Conservation (phyloP, 345 rosid species). For the Cardamine resedifolia region DNA sequence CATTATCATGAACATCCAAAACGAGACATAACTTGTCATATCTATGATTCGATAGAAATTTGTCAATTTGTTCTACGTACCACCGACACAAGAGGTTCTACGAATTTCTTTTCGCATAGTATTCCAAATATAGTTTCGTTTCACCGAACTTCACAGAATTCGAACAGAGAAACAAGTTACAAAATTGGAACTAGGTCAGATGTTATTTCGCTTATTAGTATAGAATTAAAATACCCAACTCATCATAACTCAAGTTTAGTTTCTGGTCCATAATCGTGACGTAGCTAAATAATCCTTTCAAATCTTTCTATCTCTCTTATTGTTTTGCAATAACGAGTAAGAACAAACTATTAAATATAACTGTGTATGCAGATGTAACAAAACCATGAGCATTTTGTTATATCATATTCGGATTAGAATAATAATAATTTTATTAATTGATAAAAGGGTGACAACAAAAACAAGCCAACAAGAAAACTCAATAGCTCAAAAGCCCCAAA, state of each 20-base stretch:
- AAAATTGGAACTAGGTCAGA: not conserved
- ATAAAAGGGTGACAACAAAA: not conserved
- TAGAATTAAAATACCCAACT: not conserved
- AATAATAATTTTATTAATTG: not conserved
- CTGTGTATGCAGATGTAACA: not conserved
- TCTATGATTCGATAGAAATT: not conserved
- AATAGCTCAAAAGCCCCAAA: constrained; percentile 27
- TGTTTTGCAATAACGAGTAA: not conserved
- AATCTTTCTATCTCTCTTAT: not conserved
- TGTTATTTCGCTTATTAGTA: too few species aligned
- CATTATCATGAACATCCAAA: not conserved
- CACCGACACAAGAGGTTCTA: constrained; percentile 26
- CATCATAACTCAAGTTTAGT: not conserved
- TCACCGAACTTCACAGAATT: not conserved
- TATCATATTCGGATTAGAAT: not conserved
- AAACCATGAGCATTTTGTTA: not conserved
- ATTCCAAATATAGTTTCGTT: not conserved
- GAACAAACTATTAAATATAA: too few species aligned
- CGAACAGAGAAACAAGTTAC: not conserved
- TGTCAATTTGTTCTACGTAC: not conserved
- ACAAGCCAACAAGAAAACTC: constrained; percentile 5
- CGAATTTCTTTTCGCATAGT: not conserved
- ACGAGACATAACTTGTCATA: constrained; percentile 21
- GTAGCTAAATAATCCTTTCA: not conserved
- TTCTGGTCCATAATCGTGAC: not conserved